Base-by-base conservation (phyloP, 2,329 filamentous ascomycete genomes). In the Fusarium albosuccineum region DNA sequence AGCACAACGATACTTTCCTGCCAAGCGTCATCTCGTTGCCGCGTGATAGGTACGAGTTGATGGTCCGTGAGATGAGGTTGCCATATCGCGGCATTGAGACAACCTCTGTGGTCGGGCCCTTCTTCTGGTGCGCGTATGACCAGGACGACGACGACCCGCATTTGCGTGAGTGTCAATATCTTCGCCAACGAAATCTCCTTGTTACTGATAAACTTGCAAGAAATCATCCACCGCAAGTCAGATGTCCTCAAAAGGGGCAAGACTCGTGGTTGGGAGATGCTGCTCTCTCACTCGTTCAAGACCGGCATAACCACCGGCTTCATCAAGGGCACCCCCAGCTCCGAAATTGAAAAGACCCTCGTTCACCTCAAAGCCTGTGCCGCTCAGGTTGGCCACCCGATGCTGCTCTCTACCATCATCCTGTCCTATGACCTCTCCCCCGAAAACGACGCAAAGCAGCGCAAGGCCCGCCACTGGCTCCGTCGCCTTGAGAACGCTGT, bases 171-270 rank as follows among this genome's bases (percentile, higher is more conserved):
- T 76, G 17, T 45, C 9, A 9, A 34, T 16, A 5, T 17, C 22
- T 26, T 29, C 4, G 22, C 4, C 22, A 6, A 41, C 7, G 4
- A 39, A 29, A 7, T 13, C 5, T 42, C 27, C 4, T 22, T 17
- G 13, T 36, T 17, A 16, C 33, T 58, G 2, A 62, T 49, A 9
- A 16, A n/a, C 6, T 27, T 14, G 13, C 9, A 59, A 86, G 84
- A 90, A 71, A 86, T 90, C 68, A 82, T 90, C 61, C 88, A 87
- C 72, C 85, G 88, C 68, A 90, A 90, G 76, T 88, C 86, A n/a
- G 87, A 90, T 71, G 87, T 90, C 34, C 85, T 86, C 51, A 90
- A 90, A 74, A 89, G 87, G 77, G 87, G 86, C 64, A 82, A 82
- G 71, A 90, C 87, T 14, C 84, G 88, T 57, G 88, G 88, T 44